Base-by-base conservation (phyloP, 2,329 filamentous ascomycete species). In the Nemania diffusa region DNA sequence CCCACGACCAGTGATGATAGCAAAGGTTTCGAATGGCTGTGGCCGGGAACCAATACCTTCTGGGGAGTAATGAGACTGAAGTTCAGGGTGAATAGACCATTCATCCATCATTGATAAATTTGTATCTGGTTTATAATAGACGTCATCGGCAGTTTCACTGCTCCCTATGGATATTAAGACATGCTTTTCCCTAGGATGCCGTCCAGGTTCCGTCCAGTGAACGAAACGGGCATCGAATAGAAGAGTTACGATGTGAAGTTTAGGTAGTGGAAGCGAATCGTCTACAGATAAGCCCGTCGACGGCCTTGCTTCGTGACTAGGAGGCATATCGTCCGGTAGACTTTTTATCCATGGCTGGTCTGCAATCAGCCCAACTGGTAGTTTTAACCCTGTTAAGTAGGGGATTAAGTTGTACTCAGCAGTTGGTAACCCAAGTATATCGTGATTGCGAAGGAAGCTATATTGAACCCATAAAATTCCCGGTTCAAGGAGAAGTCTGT, bases 141-240 rank as follows among this genome's bases (percentile, higher is more conserved):
- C n/a, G 17, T 20, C 26, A 11, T 58, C 61, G 3, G 22, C 5
- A 5, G 46, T 46, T 32, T 58, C 64, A 1, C 26, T 66, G 24
- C 48, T 59, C 1, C 17, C 56, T 11, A 32, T 9, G 24, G 59
- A 3, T 22, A 48, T 6, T 24, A 64, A 20, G 15, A 64, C 0
- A 46, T 55, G 20, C 17, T 24, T 26, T 3, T 6, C 4, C 29
- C 3, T 1, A n/a, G 1, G 2, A 26, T 26, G 22, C 8, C 20
- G 1, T 2, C 27, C 8, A 44, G 37, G 15, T 11, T 11, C 1
- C 24, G 26, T 2, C 15, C 26, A 27, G 27, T 13, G 13, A 6
- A 59, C 48, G 13, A 67, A 15, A 22, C 65, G 65, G 13, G 65
- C 60, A 37, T 67, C 61, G 13, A 67, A 67, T 13, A 67, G 42